Percentiles rank a stretch among this genome's conserved stretches.
phyloP scores from a whole-genome alignment of 2,329 filamentous ascomycete genomes.

The Apiospora phragmitis region DNA sequence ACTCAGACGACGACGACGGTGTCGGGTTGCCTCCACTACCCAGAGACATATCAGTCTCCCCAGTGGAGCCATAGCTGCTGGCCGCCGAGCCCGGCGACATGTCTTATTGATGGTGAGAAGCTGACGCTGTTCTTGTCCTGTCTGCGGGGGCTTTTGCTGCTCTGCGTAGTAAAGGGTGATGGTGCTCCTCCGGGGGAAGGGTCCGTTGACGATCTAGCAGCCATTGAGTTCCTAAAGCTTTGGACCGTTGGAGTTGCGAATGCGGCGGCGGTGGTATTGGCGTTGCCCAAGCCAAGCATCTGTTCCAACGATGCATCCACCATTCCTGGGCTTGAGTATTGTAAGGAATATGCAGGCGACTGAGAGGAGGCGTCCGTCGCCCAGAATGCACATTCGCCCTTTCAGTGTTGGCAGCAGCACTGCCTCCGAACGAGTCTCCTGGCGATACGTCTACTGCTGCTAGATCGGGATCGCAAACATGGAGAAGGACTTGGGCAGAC shows the following conservation, averaged over 20 bases:
- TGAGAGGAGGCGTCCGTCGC: background rate
- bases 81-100: background rate
- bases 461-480: background rate
- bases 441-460: background rate
- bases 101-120: no score
- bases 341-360: background rate
- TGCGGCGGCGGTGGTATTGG: background rate
- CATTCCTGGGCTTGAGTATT: no score
- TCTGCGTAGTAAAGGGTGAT: background rate
- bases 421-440: background rate
- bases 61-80: background rate
- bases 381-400: background rate
- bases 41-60: background rate
- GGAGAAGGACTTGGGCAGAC: background rate
- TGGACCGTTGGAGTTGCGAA: background rate
- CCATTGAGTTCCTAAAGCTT: background rate
- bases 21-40: background rate
- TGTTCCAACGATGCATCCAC: background rate
- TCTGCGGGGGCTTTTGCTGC: background rate
- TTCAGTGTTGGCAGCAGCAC: no score
- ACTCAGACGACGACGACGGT: background rate
- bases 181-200: background rate
- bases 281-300: background rate
- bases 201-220: background rate
- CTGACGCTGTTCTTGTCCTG: background rate